These are phyloP conservation scores for Dendrocalamus sinicus DNA, from an alignment of 176 grass and related monocot genomes.

Conservation along the genomic window DNA sequence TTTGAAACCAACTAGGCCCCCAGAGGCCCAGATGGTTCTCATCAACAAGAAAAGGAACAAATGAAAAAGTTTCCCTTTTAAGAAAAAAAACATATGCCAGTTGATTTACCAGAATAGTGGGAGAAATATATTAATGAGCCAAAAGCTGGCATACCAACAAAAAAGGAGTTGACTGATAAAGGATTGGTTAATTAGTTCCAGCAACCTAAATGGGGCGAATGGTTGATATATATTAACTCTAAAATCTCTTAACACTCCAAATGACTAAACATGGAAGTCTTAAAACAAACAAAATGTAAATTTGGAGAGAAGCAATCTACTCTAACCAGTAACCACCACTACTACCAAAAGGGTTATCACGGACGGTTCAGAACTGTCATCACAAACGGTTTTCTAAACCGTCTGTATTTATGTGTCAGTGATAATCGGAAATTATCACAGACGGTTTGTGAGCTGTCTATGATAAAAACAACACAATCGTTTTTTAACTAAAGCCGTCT, in stretches of 20 bases:
- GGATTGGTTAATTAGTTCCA: background rate
- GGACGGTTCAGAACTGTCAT: no score
- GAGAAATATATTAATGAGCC: slow-evolving; percentile 8
- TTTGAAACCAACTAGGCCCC: background rate
- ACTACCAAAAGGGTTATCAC: no score
- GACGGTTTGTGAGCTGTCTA: no score
- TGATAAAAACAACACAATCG: no score
- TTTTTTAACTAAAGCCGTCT: no score
- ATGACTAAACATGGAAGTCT: slow-evolving; percentile 14
- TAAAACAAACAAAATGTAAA: slow-evolving; percentile 13
- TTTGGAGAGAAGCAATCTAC: background rate
- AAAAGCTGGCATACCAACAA: background rate
- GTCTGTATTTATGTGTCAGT: no score
- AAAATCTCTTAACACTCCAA: background rate
- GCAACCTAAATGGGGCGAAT: slow-evolving; percentile 7
- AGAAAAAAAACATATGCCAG: background rate
- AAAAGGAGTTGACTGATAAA: background rate
- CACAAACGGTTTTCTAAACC: no score
- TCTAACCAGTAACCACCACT: background rate
- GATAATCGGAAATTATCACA: no score
- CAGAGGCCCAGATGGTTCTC: slow-evolving; percentile 2
- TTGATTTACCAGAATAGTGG: background rate
- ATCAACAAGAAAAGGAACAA: slow-evolving; percentile 6
- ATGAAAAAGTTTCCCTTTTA: background rate
- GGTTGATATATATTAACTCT: slow-evolving; percentile 4